Base-by-base conservation (phyloP, 768 basidiomycete species). In the Hypsizygus marmoreus region DNA sequence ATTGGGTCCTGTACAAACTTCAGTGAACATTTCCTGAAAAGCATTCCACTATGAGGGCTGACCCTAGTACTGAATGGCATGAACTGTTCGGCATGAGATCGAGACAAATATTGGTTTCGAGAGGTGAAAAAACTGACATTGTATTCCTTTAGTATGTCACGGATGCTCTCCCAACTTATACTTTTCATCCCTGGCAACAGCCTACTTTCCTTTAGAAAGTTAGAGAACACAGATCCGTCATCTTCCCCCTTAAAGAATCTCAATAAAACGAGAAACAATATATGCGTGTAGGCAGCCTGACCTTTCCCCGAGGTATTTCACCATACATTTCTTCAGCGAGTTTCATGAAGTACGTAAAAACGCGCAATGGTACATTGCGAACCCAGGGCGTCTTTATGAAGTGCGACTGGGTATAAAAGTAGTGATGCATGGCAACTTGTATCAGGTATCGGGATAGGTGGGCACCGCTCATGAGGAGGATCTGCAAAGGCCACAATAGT, bases 381-480 rank as follows among this genome's bases (percentile, higher is more conserved):
- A 84, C 85, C 88, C 88, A 91, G 17, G 69, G 68, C 1, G 83
- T 78, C 66, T 88, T 88, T 65, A 89, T 79, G 53, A 89, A 91
- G 49, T 86, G 84, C 22, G 79, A 68, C 49, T 80, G 79, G 2
- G 84, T 80, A 50, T 83, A 78, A 62, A 88, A 91, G 61, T 82
- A 88, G 60, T 90, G 88, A 49, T 89, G 87, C 42, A 85, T 80
- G 26, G 87, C 84, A 41, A 86, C 75, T 64, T 91, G 88, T 35
- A 84, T 74, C 36, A 91, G 75, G 67, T 91, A 91, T 37, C 88
- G 79, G 51, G 88, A 90, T 50, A 90, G 63, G 59, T 87, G 85
- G 43, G 86, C 88, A 43, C 87, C 87, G 55, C 86, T 88, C 40
- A 78, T 72, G 47, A 89, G 69, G 43, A 91, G 76, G 57, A 86